Percentiles rank a stretch among this genome's conserved stretches.
Conservation (phyloP, 164 flowering plant species). For the Annona squamosa region DNA sequence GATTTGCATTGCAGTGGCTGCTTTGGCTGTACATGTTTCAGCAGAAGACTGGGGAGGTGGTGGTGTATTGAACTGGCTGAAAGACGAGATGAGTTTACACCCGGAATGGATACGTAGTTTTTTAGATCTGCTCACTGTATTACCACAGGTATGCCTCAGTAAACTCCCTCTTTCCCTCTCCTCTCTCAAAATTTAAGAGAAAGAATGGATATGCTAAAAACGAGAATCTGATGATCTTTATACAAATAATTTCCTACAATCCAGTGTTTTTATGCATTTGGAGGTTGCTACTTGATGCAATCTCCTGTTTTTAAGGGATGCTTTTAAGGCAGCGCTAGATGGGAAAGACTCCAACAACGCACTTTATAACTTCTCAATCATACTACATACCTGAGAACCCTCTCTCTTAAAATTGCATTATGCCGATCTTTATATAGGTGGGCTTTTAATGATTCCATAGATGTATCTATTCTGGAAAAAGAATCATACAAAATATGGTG, state of each 20-base stretch:
- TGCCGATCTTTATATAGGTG: not conserved
- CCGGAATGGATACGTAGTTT: conserved; percentile 82
- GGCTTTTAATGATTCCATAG: not conserved
- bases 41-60: conserved; percentile 97
- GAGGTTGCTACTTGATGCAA: not conserved
- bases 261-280: not conserved
- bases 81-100: conserved; percentile 82
- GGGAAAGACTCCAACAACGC: not conserved
- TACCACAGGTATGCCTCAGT: conserved; percentile 68
- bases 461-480: not conserved
- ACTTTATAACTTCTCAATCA: not conserved
- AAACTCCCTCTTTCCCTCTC: not conserved
- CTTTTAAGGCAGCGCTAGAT: not conserved
- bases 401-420: not conserved
- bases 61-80: conserved; percentile 83
- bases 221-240: not conserved
- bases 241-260: not conserved
- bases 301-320: not conserved
- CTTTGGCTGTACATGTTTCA: conserved; percentile 95
- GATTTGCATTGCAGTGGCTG: conserved; percentile 98
- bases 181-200: not conserved
- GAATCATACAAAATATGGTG: not conserved
- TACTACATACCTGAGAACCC: no score
- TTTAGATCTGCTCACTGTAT: conserved; percentile 82
- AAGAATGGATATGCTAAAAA: no score